Conservation (phyloP, 805 yeast species). For the Yamadazyma kitorensis region DNA sequence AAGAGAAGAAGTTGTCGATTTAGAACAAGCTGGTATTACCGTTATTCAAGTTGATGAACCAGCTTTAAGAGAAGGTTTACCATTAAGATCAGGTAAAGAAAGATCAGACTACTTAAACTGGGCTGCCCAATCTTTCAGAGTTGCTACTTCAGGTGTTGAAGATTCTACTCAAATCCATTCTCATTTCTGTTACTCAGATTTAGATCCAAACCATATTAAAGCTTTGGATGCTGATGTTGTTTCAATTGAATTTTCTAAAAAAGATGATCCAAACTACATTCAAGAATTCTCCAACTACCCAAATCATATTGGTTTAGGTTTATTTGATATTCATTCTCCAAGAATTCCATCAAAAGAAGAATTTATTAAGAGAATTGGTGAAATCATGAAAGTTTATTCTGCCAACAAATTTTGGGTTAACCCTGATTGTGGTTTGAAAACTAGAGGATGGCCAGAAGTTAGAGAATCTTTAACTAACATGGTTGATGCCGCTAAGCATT, state of each 20-base stretch:
- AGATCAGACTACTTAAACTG: constrained; percentile 94
- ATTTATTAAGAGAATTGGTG: constrained; percentile 88
- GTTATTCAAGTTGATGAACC: constrained; percentile 99
- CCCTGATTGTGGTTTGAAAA: constrained; percentile 99
- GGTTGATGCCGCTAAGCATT: constrained; percentile 98
- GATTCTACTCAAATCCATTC: constrained; percentile 98
- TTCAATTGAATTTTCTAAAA: constrained; percentile 98
- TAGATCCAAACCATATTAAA: constrained; percentile 99
- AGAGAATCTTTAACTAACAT: constrained; percentile 92
- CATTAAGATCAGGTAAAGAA: constrained; percentile 96
- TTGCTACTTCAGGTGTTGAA: constrained; percentile 96
- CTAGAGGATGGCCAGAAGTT: constrained; percentile 99
- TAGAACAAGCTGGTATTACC: constrained; percentile 96
- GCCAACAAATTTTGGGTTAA: constrained; percentile 99
- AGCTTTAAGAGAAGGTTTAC: constrained; percentile 99
- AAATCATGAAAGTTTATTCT: constrained; percentile 95
- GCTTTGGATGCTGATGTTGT: constrained; percentile 99
- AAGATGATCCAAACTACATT: constrained; percentile 98
- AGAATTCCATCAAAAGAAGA: constrained; percentile 98
- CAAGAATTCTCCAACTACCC: constrained; percentile 98
- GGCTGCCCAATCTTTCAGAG: constrained; percentile 99
- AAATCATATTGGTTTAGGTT: constrained; percentile 99
- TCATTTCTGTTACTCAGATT: constrained; percentile 99
- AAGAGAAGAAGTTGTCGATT: constrained; percentile 97
- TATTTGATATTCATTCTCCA: constrained; percentile 99